Percentiles rank a stretch among this genome's conserved stretches.
Conservation (phyloP, 768 basidiomycete species). For the Lanmaoa rubissima region DNA sequence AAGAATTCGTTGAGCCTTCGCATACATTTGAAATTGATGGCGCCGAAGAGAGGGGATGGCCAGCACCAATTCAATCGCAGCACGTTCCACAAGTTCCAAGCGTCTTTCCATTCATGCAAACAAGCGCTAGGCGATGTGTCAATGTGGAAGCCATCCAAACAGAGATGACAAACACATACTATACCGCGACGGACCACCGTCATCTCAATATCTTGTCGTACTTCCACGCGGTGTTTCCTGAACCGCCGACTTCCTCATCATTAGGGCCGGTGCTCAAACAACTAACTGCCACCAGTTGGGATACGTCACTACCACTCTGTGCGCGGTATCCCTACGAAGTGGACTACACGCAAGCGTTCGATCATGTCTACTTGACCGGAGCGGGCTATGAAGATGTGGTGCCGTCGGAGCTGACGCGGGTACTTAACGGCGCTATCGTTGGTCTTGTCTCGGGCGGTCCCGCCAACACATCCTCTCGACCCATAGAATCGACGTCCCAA, state of each 20-base stretch:
- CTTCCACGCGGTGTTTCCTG: conserved; percentile 54
- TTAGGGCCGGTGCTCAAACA: conserved; percentile 28
- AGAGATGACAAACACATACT: conserved; percentile 21
- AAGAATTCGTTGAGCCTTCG: conserved; percentile 59
- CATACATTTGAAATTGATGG: conserved; percentile 26
- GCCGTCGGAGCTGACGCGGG: conserved; percentile 60
- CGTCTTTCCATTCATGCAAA: background rate
- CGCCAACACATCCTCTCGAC: background rate
- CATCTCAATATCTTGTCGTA: conserved; percentile 72
- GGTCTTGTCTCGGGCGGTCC: conserved; percentile 51
- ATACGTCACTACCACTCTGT: conserved; percentile 64
- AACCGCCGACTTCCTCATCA: conserved; percentile 25
- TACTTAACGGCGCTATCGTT: conserved; percentile 80
- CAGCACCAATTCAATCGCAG: conserved; percentile 2
- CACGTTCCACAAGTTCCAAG: conserved; percentile 3
- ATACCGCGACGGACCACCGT: conserved; percentile 62
- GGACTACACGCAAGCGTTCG: conserved; percentile 52
- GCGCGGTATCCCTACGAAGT: conserved; percentile 73
- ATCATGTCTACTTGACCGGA: conserved; percentile 65
- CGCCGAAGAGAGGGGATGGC: conserved; percentile 25
- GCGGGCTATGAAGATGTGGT: conserved; percentile 80
- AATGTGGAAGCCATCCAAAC: conserved; percentile 47
- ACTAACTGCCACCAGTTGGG: conserved; percentile 54
- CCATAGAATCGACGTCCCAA: background rate
- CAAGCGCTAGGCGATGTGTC: background rate